phyloP scores from a whole-genome alignment of 257 asterid species.

The Solanum megistacrolobum region DNA sequence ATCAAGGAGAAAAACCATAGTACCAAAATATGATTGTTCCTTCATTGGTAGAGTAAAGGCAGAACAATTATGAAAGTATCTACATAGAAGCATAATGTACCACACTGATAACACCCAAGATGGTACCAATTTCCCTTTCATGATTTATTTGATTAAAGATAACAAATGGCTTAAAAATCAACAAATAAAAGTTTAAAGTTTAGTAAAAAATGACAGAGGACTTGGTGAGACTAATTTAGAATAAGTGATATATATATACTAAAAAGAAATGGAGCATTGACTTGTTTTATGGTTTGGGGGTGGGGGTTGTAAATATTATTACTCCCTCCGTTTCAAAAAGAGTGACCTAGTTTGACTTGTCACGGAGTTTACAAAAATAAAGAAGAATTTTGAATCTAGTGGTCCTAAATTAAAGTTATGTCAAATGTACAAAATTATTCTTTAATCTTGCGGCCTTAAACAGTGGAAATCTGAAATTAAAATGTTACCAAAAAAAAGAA shows the following conservation, averaged over 20 bases:
- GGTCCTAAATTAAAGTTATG: too few species aligned
- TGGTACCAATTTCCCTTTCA: background rate
- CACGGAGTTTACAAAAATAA: too few species aligned
- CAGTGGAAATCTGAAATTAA: too few species aligned
- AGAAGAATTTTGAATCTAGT: too few species aligned
- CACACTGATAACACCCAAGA: background rate
- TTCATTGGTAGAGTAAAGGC: background rate
- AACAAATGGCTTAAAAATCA: background rate
- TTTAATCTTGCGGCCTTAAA: too few species aligned
- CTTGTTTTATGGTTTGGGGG: background rate
- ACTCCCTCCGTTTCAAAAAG: too few species aligned
- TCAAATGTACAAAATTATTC: too few species aligned
- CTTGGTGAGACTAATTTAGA: background rate
- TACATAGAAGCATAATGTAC: background rate
- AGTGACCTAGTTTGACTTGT: too few species aligned
- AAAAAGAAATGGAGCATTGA: background rate
- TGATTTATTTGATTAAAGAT: background rate
- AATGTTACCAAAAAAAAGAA: too few species aligned
- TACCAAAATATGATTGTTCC: background rate
- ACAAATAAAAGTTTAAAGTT: background rate
- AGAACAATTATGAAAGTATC: background rate
- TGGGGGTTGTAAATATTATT: background rate
- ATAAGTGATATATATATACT: background rate
- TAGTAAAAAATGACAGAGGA: background rate
- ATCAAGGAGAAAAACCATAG: conserved; percentile 56